Conservation (phyloP, 495 filamentous ascomycete genomes). For the Penicillium paxilli region DNA sequence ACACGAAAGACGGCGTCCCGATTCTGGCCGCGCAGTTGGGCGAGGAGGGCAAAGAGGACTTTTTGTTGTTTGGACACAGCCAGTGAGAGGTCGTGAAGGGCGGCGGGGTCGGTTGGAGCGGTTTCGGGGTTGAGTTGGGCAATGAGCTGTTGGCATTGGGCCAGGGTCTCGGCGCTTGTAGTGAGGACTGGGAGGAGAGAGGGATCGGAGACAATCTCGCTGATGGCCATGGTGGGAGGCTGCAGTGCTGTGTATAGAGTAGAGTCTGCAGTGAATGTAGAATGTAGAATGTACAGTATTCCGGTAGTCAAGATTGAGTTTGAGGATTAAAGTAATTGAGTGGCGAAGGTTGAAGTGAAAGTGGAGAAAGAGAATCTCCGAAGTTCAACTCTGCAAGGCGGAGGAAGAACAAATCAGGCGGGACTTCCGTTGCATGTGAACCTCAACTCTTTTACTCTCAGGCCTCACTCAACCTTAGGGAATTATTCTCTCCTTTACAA, state of each 20-base stretch:
- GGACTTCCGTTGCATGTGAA: no score
- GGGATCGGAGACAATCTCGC: slow-evolving; percentile 68
- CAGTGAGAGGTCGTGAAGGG: slow-evolving; percentile 51
- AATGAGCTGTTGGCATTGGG: slow-evolving; percentile 74
- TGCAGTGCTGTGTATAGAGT: not conserved
- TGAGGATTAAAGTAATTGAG: no score
- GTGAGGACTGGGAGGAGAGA: slow-evolving; percentile 69
- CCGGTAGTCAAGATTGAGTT: no score
- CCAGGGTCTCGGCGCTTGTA: slow-evolving; percentile 65
- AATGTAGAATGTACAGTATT: no score
- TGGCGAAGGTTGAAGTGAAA: no score
- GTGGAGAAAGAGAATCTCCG: no score
- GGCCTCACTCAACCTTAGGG: not conserved
- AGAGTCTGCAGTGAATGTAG: not conserved
- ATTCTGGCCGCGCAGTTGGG: slow-evolving; percentile 79
- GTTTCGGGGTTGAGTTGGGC: slow-evolving; percentile 52
- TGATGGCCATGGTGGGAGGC: slow-evolving; percentile 43
- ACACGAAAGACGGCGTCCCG: slow-evolving; percentile 77
- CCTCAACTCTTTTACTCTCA: no score
- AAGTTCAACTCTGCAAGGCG: no score
- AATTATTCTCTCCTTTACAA: not conserved
- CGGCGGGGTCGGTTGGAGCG: slow-evolving; percentile 33
- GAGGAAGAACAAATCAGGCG: no score
- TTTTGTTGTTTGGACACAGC: slow-evolving; percentile 78
- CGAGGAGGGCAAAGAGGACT: slow-evolving; percentile 72